Percentiles rank a stretch among this genome's conserved stretches.
Evolutionary conservation across 257 asterid species (phyloP).

Genomic region (Prunella vulgaris): DNA sequence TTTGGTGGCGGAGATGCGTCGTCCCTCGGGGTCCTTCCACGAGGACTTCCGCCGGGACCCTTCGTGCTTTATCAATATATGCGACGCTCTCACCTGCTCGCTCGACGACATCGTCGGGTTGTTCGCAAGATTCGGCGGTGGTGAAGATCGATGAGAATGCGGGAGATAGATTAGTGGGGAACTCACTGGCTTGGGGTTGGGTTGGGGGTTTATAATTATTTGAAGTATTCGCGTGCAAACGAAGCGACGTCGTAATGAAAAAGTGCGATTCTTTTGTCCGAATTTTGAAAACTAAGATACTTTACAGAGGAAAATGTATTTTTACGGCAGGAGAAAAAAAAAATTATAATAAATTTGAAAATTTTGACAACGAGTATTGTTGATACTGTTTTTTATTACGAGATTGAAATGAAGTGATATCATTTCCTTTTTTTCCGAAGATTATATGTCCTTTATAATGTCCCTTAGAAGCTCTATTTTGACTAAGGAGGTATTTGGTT

Average conservation of each 20-base stretch:
- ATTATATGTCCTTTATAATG: no score
- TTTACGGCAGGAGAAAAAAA: no score
- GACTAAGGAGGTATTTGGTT: no score
- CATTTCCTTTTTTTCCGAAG: no score
- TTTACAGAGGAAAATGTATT: no score
- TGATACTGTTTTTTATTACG: no score
- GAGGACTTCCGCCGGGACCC: constrained; percentile 88
- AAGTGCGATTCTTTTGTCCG: not conserved
- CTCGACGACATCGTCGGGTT: constrained; percentile 35
- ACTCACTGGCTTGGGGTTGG: constrained; percentile 1
- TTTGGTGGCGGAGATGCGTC: constrained; percentile 63
- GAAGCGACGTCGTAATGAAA: constrained; percentile 14
- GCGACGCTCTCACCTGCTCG: constrained; percentile 74
- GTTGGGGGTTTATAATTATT: not conserved
- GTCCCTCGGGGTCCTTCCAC: constrained; percentile 93
- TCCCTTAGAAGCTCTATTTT: no score
- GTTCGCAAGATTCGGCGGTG: constrained; percentile 7
- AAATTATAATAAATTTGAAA: no score
- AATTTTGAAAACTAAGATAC: no score
- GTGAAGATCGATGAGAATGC: constrained; percentile 7
- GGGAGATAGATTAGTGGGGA: not conserved
- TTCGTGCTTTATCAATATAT: constrained; percentile 85
- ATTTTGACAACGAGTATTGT: no score
- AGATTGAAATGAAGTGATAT: no score
- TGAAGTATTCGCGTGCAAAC: constrained; percentile 19